A percentile compares a stretch with the other conserved stretches of the same genome.
phyloP scores from a whole-genome alignment of 2,329 filamentous ascomycete genomes.

The Alternaria gaisen region DNA sequence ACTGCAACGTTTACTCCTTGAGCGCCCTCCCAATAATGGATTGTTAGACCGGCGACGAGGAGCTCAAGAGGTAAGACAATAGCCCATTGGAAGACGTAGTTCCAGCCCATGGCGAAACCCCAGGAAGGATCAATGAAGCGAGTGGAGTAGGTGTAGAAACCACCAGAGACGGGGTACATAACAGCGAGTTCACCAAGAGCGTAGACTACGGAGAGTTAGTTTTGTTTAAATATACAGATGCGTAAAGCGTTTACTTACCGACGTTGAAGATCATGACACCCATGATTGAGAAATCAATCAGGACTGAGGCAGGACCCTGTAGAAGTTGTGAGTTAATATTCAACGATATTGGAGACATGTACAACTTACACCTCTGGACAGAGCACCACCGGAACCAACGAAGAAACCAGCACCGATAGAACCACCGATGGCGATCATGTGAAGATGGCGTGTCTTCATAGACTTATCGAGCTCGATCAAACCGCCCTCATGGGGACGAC shows the following conservation, averaged over 20 bases:
- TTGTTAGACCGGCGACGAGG: constrained; percentile 50
- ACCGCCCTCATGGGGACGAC: constrained; percentile 36
- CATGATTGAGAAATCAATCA: constrained; percentile 54
- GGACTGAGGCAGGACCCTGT: constrained; percentile 43
- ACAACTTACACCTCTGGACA: constrained; percentile 60
- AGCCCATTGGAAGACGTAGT: constrained; percentile 50
- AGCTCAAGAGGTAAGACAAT: constrained; percentile 52
- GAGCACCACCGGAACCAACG: constrained; percentile 66
- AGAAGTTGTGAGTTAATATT: constrained; percentile 11
- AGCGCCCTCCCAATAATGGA: constrained; percentile 47
- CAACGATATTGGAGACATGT: background rate
- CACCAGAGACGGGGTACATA: constrained; percentile 65
- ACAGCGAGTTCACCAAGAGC: constrained; percentile 64
- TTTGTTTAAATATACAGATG: background rate
- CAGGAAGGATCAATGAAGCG: constrained; percentile 60
- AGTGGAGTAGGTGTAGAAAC: constrained; percentile 60
- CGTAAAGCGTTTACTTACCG: constrained; percentile 33
- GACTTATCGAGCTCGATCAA: constrained; percentile 47
- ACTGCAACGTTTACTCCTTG: constrained; percentile 34
- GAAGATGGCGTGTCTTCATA: constrained; percentile 67
- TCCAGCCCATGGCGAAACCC: constrained; percentile 51
- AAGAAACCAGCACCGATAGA: constrained; percentile 71
- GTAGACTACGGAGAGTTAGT: constrained; percentile 59
- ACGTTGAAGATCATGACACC: constrained; percentile 53
- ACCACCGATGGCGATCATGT: constrained; percentile 70